phyloP scores from a whole-genome alignment of 1,284 basidiomycete genomes.

The Neolentinus lepideus region DNA sequence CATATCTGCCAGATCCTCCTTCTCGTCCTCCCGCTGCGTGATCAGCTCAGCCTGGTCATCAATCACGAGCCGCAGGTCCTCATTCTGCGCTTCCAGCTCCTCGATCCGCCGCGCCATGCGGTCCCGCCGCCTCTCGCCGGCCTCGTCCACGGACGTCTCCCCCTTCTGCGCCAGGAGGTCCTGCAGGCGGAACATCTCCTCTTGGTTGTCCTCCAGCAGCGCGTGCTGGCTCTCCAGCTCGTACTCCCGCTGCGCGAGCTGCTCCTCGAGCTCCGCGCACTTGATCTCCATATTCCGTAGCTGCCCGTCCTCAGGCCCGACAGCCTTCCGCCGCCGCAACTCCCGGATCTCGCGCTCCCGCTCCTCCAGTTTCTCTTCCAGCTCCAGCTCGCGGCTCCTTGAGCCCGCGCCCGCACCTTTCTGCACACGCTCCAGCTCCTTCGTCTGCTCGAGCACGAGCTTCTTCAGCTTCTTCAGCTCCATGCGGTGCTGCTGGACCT shows the following conservation, averaged over 20 bases:
- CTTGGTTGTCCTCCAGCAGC: conserved; percentile 70
- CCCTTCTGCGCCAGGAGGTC: conserved; percentile 53
- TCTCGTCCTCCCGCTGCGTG: conserved; percentile 57
- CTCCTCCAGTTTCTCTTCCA: conserved; percentile 64
- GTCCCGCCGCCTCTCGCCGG: conserved; percentile 28
- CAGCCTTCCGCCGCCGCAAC: conserved; percentile 37
- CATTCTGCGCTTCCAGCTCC: conserved; percentile 60
- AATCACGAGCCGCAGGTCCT: conserved; percentile 48
- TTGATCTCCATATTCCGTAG: neutral
- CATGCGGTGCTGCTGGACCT: conserved; percentile 85
- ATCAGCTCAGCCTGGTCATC: conserved; percentile 57
- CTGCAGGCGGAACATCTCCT: conserved; percentile 62
- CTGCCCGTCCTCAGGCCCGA: conserved; percentile 1
- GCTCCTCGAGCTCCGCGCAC: conserved; percentile 3
- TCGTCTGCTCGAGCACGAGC: conserved; percentile 77
- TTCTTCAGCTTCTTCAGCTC: conserved; percentile 93
- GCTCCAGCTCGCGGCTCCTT: conserved; percentile 47
- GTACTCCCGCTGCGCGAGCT: conserved; percentile 49
- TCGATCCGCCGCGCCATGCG: conserved; percentile 40
- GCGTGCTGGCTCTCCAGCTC: conserved; percentile 60
- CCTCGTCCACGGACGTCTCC: conserved; percentile 31
- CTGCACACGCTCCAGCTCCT: conserved; percentile 68
- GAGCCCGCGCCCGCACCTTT: conserved; percentile 34
- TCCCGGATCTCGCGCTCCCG: conserved; percentile 63
- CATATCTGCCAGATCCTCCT: conserved; percentile 61